Evolutionary conservation across 2,329 filamentous ascomycete genomes (phyloP), one percentile per base, ranked within the genome.

Genomic region (Cadophora sp.): DNA sequence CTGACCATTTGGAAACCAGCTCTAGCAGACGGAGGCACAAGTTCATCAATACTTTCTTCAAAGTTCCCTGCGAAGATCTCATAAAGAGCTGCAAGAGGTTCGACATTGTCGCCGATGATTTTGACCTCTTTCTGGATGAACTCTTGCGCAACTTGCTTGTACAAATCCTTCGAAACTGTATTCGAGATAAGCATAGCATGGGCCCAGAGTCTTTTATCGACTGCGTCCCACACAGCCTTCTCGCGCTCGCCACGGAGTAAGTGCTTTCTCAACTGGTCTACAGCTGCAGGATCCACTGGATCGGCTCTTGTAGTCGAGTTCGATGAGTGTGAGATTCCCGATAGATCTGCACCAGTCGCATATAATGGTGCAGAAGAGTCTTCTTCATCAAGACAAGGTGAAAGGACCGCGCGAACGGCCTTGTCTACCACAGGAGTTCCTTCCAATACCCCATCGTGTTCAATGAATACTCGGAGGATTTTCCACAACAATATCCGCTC

Each of bases 111-210:
- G 1, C 92, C 89, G 3, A 90, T 83, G 63, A 91, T 91, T 78
- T 96, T 97, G 65, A 99, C 93, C 79, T 99, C 96, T 76, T 97
- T 94, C 73, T 94, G 91, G 22, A 99, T 91, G 76, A 99, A 99
- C 76, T 99, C 96, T 76, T 97, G 94, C 0, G 94, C 89, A 29
- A 99, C 94, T 77, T 97, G 92, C 78, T 94, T 97, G 87, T 97
- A 98, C 2, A 97, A 84, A 26, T 93, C 92, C 59, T 92, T 84
- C 1, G 93, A 96, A 7, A 97, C 79, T 0, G 89, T 89, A 69
- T 89, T 87, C 1, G 96, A 91, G 43, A 99, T 91, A 24, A 99
- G 84, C 86, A 99, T 92, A 3, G 96, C 97, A 79, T 99, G 97
- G 1, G 93, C 96, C 97, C 97, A 99, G 2, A 99, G 83, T 60